Evolutionary conservation across 176 grass and related monocot genomes (phyloP).

Genomic region (Dactylis glomerata): DNA sequence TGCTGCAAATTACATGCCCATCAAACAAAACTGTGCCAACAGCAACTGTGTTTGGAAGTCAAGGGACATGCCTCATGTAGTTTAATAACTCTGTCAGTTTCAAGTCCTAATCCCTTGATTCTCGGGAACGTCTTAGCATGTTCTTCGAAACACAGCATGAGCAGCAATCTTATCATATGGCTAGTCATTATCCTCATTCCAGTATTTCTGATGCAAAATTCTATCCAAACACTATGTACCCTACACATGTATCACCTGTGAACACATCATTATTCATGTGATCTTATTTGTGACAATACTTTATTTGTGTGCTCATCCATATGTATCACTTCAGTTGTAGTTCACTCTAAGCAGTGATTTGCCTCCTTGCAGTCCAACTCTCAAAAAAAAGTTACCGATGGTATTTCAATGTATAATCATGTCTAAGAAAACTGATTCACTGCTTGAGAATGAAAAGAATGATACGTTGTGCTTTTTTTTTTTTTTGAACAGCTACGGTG

Average conservation of each 20-base stretch:
- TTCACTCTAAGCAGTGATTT: neutral
- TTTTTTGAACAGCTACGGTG: no score
- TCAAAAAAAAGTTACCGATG: neutral
- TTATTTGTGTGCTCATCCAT: neutral
- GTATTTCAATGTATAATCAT: neutral
- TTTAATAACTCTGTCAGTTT: neutral
- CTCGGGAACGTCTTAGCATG: neutral
- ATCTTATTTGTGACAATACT: neutral
- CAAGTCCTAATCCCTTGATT: conserved; percentile 3
- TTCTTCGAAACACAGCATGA: conserved; percentile 13
- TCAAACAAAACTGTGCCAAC: conserved; percentile 14
- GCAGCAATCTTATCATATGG: neutral
- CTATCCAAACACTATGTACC: conserved; percentile 6
- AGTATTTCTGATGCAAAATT: conserved; percentile 13
- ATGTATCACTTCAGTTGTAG: neutral
- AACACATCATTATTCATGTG: neutral
- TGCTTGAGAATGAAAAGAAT: neutral
- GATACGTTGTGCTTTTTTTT: no score
- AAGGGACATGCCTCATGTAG: neutral
- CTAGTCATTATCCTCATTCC: conserved; percentile 28
- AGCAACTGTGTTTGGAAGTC: neutral
- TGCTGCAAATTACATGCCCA: neutral
- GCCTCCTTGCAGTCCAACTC: neutral
- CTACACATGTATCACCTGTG: neutral
- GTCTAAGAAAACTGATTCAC: neutral